Conservation (phyloP, 202 grass and related monocot species). For the Panicum hallii region DNA sequence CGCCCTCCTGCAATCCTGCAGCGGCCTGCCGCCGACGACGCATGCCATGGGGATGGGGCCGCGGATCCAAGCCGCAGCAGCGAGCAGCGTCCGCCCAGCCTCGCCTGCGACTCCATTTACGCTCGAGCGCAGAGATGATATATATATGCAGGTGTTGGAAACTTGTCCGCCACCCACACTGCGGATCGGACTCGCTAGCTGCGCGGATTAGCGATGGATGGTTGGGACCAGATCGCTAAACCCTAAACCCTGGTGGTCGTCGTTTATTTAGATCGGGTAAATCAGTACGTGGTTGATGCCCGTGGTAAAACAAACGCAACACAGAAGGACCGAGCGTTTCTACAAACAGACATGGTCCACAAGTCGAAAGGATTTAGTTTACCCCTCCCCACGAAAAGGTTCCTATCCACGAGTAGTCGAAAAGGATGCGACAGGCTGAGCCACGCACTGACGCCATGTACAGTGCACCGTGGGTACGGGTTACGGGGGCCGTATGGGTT, state of each 20-base stretch:
- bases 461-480: background rate
- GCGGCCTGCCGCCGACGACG: background rate
- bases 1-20: background rate
- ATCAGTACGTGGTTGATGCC: no score
- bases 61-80: constrained; percentile 31
- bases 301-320: no score
- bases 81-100: constrained; percentile 6
- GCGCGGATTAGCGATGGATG: no score
- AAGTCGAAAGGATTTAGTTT: no score
- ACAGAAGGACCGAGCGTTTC: no score
- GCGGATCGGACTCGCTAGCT: no score
- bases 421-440: background rate
- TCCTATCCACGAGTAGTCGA: background rate
- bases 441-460: background rate
- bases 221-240: no score
- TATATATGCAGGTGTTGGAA: background rate
- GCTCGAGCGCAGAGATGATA: constrained; percentile 23
- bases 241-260: no score
- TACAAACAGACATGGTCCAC: no score
- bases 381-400: no score
- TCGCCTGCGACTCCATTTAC: constrained; percentile 10
- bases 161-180: no score
- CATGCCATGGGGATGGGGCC: background rate
- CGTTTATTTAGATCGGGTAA: no score
- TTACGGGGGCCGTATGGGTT: background rate